These are phyloP conservation scores for Platismatia glauca DNA, from an alignment of 495 filamentous ascomycete genomes.

Conservation along the genomic window DNA sequence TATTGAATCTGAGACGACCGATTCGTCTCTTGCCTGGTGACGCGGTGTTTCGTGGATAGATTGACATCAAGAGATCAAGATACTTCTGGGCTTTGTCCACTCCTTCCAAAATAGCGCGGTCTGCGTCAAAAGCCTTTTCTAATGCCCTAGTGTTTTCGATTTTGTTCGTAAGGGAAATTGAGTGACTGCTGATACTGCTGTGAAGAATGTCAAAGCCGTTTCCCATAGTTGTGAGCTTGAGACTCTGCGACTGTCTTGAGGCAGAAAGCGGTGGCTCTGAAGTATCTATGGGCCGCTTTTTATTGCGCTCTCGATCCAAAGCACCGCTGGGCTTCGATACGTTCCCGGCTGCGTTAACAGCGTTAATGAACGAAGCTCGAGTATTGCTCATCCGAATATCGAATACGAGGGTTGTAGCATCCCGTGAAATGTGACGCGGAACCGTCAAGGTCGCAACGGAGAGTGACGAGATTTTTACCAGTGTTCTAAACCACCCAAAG, in stretches of 20 bases:
- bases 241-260: background rate
- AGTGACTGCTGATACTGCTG: no score
- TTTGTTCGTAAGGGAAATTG: background rate
- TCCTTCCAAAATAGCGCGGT: background rate
- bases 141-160: background rate
- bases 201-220: background rate
- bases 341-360: background rate
- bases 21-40: background rate
- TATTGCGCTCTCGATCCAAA: no score
- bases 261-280: background rate
- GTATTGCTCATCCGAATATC: background rate
- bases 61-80: constrained; percentile 1
- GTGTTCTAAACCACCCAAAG: constrained; percentile 20
- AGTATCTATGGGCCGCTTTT: no score
- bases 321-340: background rate
- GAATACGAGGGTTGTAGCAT: background rate
- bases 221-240: background rate
- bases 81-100: constrained; percentile 5
- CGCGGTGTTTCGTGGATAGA: constrained; percentile 5
- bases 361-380: constrained; percentile 6
- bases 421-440: background rate
- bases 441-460: constrained; percentile 1
- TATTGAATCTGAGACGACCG: background rate
- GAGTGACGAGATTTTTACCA: constrained; percentile 14
- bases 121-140: background rate